phyloP scores from a whole-genome alignment of 176 grass and related monocot genomes.

The Triticum urartu region DNA sequence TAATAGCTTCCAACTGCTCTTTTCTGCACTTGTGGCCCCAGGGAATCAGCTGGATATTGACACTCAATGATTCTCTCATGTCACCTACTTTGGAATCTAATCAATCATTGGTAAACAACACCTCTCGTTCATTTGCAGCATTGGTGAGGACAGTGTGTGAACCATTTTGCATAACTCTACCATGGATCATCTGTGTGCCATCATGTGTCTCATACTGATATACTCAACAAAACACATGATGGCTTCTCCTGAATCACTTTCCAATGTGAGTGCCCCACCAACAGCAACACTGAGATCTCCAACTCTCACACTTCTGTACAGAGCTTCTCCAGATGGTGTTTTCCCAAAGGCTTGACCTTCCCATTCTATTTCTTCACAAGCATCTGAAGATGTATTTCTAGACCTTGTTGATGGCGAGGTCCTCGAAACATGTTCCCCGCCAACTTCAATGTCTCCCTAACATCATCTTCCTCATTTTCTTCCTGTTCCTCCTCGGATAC shows the following conservation, averaged over 20 bases:
- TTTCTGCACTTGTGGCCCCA: conserved; percentile 54
- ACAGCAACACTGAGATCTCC: too few species aligned
- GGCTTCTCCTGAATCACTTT: neutral
- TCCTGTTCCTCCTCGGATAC: too few species aligned
- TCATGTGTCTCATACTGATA: conserved; percentile 57
- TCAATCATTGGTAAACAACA: conserved; percentile 61
- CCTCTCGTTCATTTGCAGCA: conserved; percentile 59
- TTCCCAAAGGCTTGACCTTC: too few species aligned
- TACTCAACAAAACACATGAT: conserved; percentile 57
- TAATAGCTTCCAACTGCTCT: conserved; percentile 40
- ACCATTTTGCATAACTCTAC: conserved; percentile 51
- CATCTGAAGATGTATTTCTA: too few species aligned
- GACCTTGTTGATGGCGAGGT: too few species aligned
- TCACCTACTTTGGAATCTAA: conserved; percentile 48
- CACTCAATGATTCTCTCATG: conserved; percentile 40
- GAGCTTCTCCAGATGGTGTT: too few species aligned
- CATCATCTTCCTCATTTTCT: too few species aligned
- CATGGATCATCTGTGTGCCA: conserved; percentile 46
- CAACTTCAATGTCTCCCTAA: too few species aligned
- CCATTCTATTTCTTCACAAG: too few species aligned
- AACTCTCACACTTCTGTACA: too few species aligned
- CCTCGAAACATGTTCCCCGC: too few species aligned
- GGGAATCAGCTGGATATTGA: conserved; percentile 38
- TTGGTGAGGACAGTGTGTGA: conserved; percentile 51
- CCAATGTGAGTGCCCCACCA: too few species aligned